Evolutionary conservation across 805 yeast genomes (phyloP).

Genomic region (Candida jianshihensis): DNA sequence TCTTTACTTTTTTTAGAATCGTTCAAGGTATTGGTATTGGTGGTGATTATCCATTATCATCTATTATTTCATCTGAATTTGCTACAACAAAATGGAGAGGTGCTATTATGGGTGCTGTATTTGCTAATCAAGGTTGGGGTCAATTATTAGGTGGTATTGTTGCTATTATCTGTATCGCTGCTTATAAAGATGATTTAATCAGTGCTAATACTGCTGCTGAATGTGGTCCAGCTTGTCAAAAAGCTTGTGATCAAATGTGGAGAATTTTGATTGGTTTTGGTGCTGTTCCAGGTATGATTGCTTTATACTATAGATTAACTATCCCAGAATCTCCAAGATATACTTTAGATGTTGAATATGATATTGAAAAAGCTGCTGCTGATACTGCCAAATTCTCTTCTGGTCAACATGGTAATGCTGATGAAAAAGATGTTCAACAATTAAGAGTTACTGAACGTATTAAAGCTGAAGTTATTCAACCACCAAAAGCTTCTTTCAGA

Average conservation of each 20-base stretch:
- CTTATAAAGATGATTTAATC: conserved; percentile 57
- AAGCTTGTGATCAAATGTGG: conserved; percentile 92
- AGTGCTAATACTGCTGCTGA: conserved; percentile 45
- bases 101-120: conserved; percentile 94
- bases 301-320: conserved; percentile 86
- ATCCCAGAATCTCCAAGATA: conserved; percentile 95
- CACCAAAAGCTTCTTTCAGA: conserved; percentile 75
- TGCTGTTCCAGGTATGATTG: conserved; percentile 79
- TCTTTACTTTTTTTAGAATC: conserved; percentile 72
- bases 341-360: conserved; percentile 66
- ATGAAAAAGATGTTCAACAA: conserved; percentile 33
- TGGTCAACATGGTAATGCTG: conserved; percentile 47
- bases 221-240: conserved; percentile 62
- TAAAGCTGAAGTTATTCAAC: conserved; percentile 44
- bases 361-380: conserved; percentile 49
- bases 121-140: conserved; percentile 97
- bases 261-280: conserved; percentile 87
- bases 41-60: conserved; percentile 92
- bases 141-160: conserved; percentile 84
- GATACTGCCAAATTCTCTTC: conserved; percentile 44
- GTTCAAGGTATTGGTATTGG: conserved; percentile 95
- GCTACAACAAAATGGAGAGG: conserved; percentile 97
- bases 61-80: conserved; percentile 89
- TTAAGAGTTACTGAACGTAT: conserved; percentile 42
- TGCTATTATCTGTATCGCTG: conserved; percentile 69